A percentile compares a stretch with the other conserved stretches of the same genome.
These are phyloP conservation scores for Corymbia citriodora DNA, from an alignment of 441 rosid species.

Conservation along the genomic window DNA sequence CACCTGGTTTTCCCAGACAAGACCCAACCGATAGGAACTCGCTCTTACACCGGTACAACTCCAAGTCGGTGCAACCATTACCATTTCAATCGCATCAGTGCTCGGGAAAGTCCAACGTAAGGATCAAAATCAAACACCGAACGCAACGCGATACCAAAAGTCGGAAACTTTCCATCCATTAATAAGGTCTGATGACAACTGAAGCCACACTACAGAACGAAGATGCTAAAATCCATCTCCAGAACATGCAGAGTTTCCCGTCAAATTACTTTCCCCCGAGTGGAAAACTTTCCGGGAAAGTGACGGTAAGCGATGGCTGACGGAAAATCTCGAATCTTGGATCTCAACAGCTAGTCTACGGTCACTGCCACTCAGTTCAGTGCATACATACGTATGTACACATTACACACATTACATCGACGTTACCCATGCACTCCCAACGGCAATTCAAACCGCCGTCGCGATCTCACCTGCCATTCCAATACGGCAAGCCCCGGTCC, in stretches of 20 bases:
- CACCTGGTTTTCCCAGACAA: not conserved
- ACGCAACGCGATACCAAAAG: not conserved
- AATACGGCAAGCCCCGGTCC: slow-evolving; percentile 2
- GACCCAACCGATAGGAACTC: not conserved
- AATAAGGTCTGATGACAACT: not conserved
- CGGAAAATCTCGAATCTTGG: not conserved
- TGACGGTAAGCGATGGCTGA: not conserved
- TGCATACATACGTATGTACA: not conserved
- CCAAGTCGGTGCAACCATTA: not conserved
- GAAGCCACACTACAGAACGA: not conserved
- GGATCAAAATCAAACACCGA: not conserved
- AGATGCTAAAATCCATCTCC: not conserved
- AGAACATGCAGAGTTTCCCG: not conserved
- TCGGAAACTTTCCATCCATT: not conserved
- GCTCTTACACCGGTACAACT: rapidly evolving
- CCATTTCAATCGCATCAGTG: not conserved
- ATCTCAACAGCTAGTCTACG: not conserved
- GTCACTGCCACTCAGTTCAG: not conserved
- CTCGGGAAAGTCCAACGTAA: not conserved
- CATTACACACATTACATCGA: not conserved
- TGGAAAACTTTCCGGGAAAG: not conserved
- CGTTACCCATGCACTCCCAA: not conserved
- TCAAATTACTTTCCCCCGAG: rapidly evolving
- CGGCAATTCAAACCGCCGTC: not conserved
- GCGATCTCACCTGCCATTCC: slow-evolving; percentile 28